phyloP scores from a whole-genome alignment of 1,284 basidiomycete species.

The Moniliophthora roreri region DNA sequence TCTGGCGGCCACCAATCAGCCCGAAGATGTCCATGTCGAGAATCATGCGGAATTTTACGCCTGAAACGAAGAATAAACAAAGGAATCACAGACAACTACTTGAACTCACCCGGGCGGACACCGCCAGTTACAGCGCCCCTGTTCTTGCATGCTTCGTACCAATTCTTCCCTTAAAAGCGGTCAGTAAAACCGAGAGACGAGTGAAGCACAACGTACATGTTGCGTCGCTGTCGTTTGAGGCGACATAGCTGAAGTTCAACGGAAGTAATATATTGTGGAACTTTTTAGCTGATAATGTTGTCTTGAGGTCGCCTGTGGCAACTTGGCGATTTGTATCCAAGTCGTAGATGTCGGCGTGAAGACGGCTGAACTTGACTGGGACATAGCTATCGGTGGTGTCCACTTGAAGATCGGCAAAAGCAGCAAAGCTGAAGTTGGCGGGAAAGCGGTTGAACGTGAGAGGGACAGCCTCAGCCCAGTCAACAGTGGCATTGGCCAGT shows the following conservation, averaged over 20 bases:
- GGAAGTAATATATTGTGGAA: constrained; percentile 68
- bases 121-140: constrained; percentile 47
- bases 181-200: background rate
- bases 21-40: constrained; percentile 73
- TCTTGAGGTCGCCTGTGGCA: constrained; percentile 58
- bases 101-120: constrained; percentile 55
- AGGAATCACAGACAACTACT: background rate
- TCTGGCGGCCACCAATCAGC: constrained; percentile 51
- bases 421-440: constrained; percentile 86
- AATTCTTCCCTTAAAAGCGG: constrained; percentile 57
- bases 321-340: constrained; percentile 61
- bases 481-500: constrained; percentile 55
- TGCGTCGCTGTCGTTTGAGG: constrained; percentile 74
- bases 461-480: constrained; percentile 53
- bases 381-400: constrained; percentile 73
- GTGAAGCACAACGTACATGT: constrained; percentile 60
- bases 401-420: constrained; percentile 67
- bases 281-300: constrained; percentile 61
- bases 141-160: constrained; percentile 81
- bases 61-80: constrained; percentile 32
- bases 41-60: constrained; percentile 66
- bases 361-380: constrained; percentile 67
- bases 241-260: constrained; percentile 79
- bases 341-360: constrained; percentile 69
- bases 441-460: constrained; percentile 69